phyloP scores from a whole-genome alignment of 306 rosid species.

The Quercus parvula region DNA sequence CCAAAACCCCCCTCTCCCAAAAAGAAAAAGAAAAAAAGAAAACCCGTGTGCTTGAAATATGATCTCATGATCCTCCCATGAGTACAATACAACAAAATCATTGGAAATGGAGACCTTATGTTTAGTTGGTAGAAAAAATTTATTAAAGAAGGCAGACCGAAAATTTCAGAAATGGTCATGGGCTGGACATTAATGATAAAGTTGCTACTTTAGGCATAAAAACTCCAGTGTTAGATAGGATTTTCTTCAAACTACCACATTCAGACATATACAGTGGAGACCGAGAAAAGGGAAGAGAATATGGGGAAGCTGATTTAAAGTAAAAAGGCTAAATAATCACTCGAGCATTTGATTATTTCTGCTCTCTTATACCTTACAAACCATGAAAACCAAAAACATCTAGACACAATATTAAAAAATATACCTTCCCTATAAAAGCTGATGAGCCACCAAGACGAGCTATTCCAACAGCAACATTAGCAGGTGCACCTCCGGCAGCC shows the following conservation, averaged over 20 bases:
- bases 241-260: neutral
- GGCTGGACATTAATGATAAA: neutral
- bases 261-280: neutral
- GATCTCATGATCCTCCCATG: neutral
- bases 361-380: neutral
- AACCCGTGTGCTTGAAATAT: neutral
- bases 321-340: neutral
- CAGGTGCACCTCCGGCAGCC: slow-evolving; percentile 99
- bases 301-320: neutral
- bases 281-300: neutral
- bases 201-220: neutral
- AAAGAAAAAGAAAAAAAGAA: neutral
- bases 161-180: neutral
- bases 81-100: neutral
- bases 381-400: slow-evolving; percentile 12
- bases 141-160: neutral
- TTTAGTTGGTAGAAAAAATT: neutral
- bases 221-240: neutral
- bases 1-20: neutral
- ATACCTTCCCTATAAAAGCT: slow-evolving; percentile 95
- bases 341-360: neutral
- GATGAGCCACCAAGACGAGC: slow-evolving; percentile 92
- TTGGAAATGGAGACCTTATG: neutral
- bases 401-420: neutral
- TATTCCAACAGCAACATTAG: slow-evolving; percentile 95